phyloP scores from a whole-genome alignment of 1,284 basidiomycete genomes.

The Lentinus polychrous region DNA sequence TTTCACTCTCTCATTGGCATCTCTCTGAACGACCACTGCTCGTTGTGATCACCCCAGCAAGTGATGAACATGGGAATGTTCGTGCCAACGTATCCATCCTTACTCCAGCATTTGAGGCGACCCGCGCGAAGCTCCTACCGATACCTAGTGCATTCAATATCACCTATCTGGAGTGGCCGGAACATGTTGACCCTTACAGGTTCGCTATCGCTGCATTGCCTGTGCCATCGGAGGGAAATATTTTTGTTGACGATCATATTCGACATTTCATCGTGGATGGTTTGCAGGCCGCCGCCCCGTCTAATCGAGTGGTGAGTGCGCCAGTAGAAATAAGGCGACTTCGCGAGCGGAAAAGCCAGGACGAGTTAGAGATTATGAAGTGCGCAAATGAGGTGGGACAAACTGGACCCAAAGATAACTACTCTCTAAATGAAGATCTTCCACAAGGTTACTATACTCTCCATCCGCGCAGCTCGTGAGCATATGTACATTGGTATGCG shows the following conservation, averaged over 20 bases:
- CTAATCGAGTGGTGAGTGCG: conserved; percentile 36
- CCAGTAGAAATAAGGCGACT: conserved; percentile 50
- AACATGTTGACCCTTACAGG: conserved; percentile 65
- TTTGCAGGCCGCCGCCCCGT: conserved; percentile 36
- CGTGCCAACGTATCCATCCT: conserved; percentile 49
- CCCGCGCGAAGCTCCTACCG: conserved; percentile 55
- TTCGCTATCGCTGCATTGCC: conserved; percentile 42
- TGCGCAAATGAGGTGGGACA: conserved; percentile 71
- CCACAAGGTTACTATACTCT: conserved; percentile 64
- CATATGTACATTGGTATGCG: conserved; percentile 66
- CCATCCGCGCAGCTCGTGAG: conserved; percentile 61
- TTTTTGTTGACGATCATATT: conserved; percentile 58
- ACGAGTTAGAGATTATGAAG: conserved; percentile 66
- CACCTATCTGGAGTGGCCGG: conserved; percentile 65
- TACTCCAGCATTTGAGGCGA: conserved; percentile 73
- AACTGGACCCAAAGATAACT: not conserved
- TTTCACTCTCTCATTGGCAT: conserved; percentile 56
- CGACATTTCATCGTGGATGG: conserved; percentile 61
- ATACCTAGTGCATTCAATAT: conserved; percentile 41
- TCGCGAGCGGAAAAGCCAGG: conserved; percentile 66
- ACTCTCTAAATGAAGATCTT: conserved; percentile 1
- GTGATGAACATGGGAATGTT: conserved; percentile 23
- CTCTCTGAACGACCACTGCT: conserved; percentile 77
- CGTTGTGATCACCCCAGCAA: conserved; percentile 49
- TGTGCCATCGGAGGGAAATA: conserved; percentile 24